Evolutionary conservation across 306 rosid genomes (phyloP).

Genomic region (Psophocarpus tetragonolobus): DNA sequence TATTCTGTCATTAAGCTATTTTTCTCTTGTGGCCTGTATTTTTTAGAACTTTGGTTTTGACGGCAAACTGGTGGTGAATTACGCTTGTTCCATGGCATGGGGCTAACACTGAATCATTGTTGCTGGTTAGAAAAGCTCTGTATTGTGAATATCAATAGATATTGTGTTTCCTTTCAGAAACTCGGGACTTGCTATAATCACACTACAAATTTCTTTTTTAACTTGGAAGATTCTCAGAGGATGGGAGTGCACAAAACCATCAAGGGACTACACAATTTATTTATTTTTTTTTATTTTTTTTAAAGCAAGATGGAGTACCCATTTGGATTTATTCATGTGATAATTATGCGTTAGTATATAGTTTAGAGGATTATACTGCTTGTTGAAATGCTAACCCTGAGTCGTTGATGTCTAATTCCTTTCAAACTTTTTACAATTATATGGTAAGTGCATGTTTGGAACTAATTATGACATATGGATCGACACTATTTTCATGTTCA

Average conservation of each 20-base stretch:
- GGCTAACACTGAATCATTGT: slow-evolving; percentile 51
- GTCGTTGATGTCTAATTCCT: background rate
- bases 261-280: background rate
- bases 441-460: too few species aligned
- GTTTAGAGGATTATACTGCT: background rate
- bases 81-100: slow-evolving; percentile 98
- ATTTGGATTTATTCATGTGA: background rate
- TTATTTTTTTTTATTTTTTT: background rate
- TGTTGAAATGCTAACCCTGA: slow-evolving; percentile 16
- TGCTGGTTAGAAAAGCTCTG: slow-evolving; percentile 27
- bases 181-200: slow-evolving; percentile 13
- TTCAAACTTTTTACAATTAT: background rate
- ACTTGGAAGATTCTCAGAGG: slow-evolving; percentile 23
- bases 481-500: too few species aligned
- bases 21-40: slow-evolving; percentile 10
- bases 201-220: background rate
- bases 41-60: slow-evolving; percentile 93
- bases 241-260: slow-evolving; percentile 13
- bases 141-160: slow-evolving; percentile 40
- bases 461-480: too few species aligned
- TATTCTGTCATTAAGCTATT: background rate
- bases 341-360: background rate
- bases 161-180: slow-evolving; percentile 6
- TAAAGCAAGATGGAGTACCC: background rate
- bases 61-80: slow-evolving; percentile 85